Evolutionary conservation across 2,329 filamentous ascomycete species (phyloP), one percentile per base, ranked within the genome.

Genomic region (Ascochyta viciae-villosae): DNA sequence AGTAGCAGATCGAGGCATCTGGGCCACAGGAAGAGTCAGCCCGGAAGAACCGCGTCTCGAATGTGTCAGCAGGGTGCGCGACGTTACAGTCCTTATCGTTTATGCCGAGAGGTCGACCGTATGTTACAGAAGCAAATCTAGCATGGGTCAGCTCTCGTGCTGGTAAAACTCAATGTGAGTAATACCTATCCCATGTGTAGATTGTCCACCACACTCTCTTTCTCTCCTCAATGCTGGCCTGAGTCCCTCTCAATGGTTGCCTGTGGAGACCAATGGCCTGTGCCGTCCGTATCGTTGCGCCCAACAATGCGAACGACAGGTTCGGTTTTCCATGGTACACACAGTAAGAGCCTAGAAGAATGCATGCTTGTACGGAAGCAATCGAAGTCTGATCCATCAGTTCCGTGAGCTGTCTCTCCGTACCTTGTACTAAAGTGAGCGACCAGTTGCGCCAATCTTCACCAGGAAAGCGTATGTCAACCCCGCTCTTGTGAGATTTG

Each of bases 251-350:
- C 12, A 63, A 40, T 4, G 63, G 51, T 34, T 75, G 63, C 6
- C 72, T 65, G 39, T 77, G 74, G 13, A 78, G 50, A 0, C 73
- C 69, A 19, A 74, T 54, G 16, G 74, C 67, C 39, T 78, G 75
- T 0, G 76, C 66, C 33, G 70, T 72, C 48, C 72, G 72, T 40
- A 78, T 74, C 0, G 74, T 76, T 6, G 76, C 72, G 0, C 77
- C 76, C 3, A 77, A 62, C 22, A 77, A 48, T 0, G 76, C 70
- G 47, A 77, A 78, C 1, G 76, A 75, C 8, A 76, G 57, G 35
- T 76, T 77, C 1, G 77, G 77, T 24, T 73, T 71, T 6, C 78
- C 78, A 54, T 79, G 77, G 44, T 80, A 80, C 13, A 79, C 67
- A 35, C 76, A 72, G 45, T 77, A 75, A 1, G 75, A 76, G 5